Evolutionary conservation across 2,329 filamentous ascomycete species (phyloP).

Genomic region (Endoconidiophora polonica): DNA sequence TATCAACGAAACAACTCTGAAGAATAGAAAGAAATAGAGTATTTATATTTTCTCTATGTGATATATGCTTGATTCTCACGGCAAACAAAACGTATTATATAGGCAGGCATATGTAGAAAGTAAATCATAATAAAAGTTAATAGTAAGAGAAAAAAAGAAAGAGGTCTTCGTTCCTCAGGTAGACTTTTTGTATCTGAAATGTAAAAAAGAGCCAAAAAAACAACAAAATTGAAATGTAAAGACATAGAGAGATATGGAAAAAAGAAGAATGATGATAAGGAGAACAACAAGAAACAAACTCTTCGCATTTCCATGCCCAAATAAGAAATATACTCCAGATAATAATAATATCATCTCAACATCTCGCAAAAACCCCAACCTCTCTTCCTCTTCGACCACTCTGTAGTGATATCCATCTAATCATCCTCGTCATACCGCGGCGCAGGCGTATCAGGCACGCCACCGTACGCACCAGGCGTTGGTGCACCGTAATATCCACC

Average conservation of each 20-base stretch:
- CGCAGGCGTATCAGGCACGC: constrained; percentile 43
- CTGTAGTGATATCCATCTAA: neutral
- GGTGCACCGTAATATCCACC: constrained; percentile 39
- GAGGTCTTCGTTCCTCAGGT: too few species aligned
- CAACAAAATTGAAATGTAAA: neutral
- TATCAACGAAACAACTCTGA: neutral
- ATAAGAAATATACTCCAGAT: neutral
- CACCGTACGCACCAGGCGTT: constrained; percentile 44
- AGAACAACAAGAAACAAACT: constrained; percentile 1
- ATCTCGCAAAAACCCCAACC: neutral
- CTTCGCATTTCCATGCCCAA: neutral
- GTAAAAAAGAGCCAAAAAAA: neutral
- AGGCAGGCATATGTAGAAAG: neutral
- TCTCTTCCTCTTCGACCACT: neutral
- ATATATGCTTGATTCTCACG: too few species aligned
- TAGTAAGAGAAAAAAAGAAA: neutral
- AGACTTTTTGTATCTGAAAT: too few species aligned
- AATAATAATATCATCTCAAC: neutral
- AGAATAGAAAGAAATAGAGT: too few species aligned
- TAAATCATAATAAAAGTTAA: neutral
- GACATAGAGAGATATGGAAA: neutral
- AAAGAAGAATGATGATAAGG: neutral
- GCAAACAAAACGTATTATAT: neutral
- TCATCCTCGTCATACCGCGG: constrained; percentile 35
- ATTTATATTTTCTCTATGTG: too few species aligned